These are phyloP conservation scores for Ceratocystis ficicola DNA, from an alignment of 2,329 filamentous ascomycete genomes.

Conservation along the genomic window DNA sequence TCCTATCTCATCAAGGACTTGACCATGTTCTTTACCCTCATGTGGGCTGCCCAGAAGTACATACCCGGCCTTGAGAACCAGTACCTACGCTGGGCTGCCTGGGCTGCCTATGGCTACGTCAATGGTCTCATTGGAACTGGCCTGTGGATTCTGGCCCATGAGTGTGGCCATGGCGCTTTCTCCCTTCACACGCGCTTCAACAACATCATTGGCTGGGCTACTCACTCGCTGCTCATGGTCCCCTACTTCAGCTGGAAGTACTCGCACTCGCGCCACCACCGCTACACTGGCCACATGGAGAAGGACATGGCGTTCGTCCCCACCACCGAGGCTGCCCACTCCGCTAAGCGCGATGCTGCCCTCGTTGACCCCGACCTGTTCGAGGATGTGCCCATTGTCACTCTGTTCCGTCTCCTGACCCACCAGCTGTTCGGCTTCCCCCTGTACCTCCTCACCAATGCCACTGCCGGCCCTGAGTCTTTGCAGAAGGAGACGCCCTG, in stretches of 20 bases:
- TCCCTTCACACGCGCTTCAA: slow-evolving; percentile 46
- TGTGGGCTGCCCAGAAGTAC: slow-evolving; percentile 41
- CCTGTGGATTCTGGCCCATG: slow-evolving; percentile 59
- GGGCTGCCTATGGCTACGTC: slow-evolving; percentile 48
- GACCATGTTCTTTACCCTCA: slow-evolving; percentile 37
- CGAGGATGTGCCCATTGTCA: slow-evolving; percentile 50
- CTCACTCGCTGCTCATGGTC: slow-evolving; percentile 54
- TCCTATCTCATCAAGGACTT: slow-evolving; percentile 47
- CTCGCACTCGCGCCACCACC: slow-evolving; percentile 57
- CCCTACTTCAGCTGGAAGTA: slow-evolving; percentile 66
- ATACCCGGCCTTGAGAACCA: slow-evolving; percentile 40
- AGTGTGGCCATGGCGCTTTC: slow-evolving; percentile 59
- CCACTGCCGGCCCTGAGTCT: slow-evolving; percentile 38
- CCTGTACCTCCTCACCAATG: slow-evolving; percentile 50
- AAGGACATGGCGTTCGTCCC: slow-evolving; percentile 56
- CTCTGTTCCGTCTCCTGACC: slow-evolving; percentile 41
- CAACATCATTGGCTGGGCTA: slow-evolving; percentile 48
- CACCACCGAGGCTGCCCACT: slow-evolving; percentile 32
- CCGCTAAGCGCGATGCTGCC: slow-evolving; percentile 26
- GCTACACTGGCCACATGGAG: slow-evolving; percentile 54
- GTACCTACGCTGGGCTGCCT: slow-evolving; percentile 37
- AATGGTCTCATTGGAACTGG: slow-evolving; percentile 54
- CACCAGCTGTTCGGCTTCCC: slow-evolving; percentile 57
- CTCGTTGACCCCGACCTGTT: slow-evolving; percentile 41
- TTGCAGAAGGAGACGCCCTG: slow-evolving; percentile 35